Evolutionary conservation across 495 filamentous ascomycete genomes (phyloP).

Genomic region (Rhizodiscina lignyota): DNA sequence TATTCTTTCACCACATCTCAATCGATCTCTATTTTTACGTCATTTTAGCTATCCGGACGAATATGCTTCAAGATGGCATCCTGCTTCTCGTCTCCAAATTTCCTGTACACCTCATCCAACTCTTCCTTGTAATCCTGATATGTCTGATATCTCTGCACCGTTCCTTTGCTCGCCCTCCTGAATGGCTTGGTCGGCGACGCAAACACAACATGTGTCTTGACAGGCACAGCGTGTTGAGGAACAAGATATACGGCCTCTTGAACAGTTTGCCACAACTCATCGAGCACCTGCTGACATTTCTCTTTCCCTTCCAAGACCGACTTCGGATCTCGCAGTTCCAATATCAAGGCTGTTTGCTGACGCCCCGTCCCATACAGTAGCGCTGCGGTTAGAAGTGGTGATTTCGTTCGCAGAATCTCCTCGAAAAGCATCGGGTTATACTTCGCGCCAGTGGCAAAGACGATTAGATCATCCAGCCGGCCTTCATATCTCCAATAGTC

Average conservation of each 20-base stretch:
- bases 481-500: not conserved
- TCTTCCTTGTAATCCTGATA: too few species aligned
- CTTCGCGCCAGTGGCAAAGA: not conserved
- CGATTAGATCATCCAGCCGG: not conserved
- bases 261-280: not conserved
- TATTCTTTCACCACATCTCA: too few species aligned
- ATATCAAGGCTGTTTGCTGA: not conserved
- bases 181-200: not conserved
- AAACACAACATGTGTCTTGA: not conserved
- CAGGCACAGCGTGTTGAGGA: not conserved
- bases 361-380: not conserved
- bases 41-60: too few species aligned
- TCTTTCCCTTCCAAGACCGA: not conserved
- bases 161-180: not conserved
- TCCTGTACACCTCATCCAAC: too few species aligned
- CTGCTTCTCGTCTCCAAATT: too few species aligned
- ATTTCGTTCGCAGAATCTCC: not conserved
- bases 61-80: too few species aligned
- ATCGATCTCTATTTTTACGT: too few species aligned
- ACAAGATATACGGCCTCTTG: not conserved
- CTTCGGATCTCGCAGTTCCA: too few species aligned
- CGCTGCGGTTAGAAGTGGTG: not conserved
- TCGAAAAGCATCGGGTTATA: not conserved
- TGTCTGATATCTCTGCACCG: too few species aligned
- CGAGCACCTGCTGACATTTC: not conserved